Evolutionary conservation across 164 flowering plant species (phyloP).

Genomic region (Nelumbo lutea): DNA sequence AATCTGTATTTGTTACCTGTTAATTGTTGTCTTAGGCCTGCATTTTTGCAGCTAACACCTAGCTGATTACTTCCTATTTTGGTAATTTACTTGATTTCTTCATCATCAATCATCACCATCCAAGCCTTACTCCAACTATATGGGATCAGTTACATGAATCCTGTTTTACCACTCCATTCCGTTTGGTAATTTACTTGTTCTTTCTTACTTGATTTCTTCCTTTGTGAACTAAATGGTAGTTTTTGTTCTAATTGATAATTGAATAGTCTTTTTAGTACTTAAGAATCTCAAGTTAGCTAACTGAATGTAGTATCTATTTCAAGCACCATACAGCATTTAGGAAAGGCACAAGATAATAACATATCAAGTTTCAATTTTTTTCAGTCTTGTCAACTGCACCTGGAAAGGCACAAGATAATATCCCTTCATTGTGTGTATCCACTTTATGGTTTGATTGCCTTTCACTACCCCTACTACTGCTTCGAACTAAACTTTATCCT

Average conservation of each 20-base stretch:
- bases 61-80: too few species aligned
- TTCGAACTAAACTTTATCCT: not conserved
- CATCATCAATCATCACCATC: too few species aligned
- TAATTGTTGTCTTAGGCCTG: too few species aligned
- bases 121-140: too few species aligned
- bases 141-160: too few species aligned
- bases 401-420: not conserved
- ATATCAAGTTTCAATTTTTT: not conserved
- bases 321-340: not conserved
- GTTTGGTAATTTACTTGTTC: not conserved
- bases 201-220: not conserved
- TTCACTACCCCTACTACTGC: not conserved
- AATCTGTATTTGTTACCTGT: too few species aligned
- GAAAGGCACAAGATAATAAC: not conserved
- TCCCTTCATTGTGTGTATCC: not conserved
- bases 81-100: too few species aligned
- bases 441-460: not conserved
- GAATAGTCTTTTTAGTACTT: not conserved
- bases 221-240: not conserved
- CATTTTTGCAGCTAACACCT: too few species aligned
- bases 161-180: not conserved
- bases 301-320: not conserved
- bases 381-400: not conserved
- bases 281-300: not conserved
- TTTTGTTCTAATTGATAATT: not conserved